Evolutionary conservation across 345 rosid species (phyloP).

Genomic region (Hypericum perforatum): DNA sequence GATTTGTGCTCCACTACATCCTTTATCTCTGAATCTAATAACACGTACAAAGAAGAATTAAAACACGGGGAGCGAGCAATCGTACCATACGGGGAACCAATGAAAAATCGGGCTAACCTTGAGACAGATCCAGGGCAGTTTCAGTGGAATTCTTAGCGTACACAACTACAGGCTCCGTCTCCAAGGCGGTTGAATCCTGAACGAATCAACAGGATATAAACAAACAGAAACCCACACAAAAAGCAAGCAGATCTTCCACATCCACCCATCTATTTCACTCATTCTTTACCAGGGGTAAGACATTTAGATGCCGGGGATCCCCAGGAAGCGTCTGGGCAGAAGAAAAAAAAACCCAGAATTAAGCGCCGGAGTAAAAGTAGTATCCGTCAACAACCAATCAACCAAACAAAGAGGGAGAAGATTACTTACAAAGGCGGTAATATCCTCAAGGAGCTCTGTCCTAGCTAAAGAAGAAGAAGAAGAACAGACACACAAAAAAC

Average conservation of each 20-base stretch:
- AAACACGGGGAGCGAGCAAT: no score
- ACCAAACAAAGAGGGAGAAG: neutral
- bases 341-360: neutral
- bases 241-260: no score
- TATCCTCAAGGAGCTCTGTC: constrained; percentile 62
- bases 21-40: constrained; percentile 19
- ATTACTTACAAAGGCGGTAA: constrained; percentile 46
- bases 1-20: constrained; percentile 51
- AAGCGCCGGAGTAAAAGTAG: neutral
- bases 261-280: no score
- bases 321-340: constrained; percentile 44
- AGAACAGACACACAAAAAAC: neutral
- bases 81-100: no score
- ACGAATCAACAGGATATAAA: neutral
- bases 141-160: constrained; percentile 28
- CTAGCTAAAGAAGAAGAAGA: constrained; percentile 29
- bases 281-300: constrained; percentile 57
- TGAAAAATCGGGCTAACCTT: constrained; percentile 22
- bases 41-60: constrained; percentile 4
- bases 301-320: constrained; percentile 47
- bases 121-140: constrained; percentile 6
- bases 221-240: constrained; percentile 5
- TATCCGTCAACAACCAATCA: neutral
- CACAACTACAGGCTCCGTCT: constrained; percentile 47
- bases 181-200: constrained; percentile 45